phyloP scores from a whole-genome alignment of 148 eudicot species.

The Gaultheria prostrata region DNA sequence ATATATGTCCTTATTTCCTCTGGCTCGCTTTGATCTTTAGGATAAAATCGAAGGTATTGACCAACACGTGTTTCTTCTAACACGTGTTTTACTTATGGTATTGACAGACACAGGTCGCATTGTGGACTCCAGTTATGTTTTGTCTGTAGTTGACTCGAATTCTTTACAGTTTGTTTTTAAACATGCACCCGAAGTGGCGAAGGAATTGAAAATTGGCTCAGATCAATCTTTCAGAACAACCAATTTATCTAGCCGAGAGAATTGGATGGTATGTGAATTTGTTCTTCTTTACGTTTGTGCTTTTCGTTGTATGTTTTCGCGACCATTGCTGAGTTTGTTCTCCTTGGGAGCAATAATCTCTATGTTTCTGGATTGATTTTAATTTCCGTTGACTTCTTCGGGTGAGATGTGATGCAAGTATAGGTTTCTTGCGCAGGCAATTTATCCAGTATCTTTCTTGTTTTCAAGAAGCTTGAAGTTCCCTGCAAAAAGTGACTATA shows the following conservation, averaged over 20 bases:
- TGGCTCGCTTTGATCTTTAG: background rate
- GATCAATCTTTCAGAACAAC: constrained; percentile 45
- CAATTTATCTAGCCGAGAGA: constrained; percentile 37
- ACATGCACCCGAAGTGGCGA: constrained; percentile 70
- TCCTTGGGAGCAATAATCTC: background rate
- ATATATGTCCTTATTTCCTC: background rate
- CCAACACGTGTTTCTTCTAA: constrained; percentile 17
- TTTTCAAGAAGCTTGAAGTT: constrained; percentile 75
- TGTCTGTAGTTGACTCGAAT: constrained; percentile 85
- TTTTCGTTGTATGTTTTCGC: background rate
- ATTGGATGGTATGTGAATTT: constrained; percentile 66
- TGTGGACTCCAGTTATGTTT: constrained; percentile 64
- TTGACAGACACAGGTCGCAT: constrained; percentile 61
- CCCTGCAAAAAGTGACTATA: constrained; percentile 48
- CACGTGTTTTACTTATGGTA: constrained; percentile 11
- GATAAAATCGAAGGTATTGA: background rate
- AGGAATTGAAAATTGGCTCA: constrained; percentile 45
- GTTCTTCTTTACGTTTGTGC: background rate
- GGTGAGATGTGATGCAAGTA: constrained; percentile 11
- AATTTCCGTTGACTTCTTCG: background rate
- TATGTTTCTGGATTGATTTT: constrained; percentile 12
- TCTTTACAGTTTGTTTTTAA: constrained; percentile 78
- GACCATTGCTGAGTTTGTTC: background rate
- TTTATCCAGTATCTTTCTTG: constrained; percentile 62
- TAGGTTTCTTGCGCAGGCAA: constrained; percentile 53